Evolutionary conservation across 805 yeast genomes (phyloP).

Genomic region (Hanseniaspora valbyensis): DNA sequence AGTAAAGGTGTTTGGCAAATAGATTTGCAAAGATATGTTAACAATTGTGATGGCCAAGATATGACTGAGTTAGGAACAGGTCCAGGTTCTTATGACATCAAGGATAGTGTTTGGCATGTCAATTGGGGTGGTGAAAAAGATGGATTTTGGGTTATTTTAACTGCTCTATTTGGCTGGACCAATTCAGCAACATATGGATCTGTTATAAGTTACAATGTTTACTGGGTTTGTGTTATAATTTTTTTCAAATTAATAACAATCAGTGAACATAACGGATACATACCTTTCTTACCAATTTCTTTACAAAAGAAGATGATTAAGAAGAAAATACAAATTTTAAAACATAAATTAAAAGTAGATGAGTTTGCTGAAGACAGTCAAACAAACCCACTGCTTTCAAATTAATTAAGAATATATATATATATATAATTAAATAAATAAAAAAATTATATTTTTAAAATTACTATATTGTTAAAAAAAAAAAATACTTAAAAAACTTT

Average conservation of each 20-base stretch:
- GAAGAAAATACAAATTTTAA: conserved; percentile 29
- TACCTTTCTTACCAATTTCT: conserved; percentile 50
- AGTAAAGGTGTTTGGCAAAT: conserved; percentile 86
- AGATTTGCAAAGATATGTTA: conserved; percentile 67
- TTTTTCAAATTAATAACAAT: conserved; percentile 37
- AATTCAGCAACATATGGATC: conserved; percentile 88
- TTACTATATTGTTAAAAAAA: too few relatives aligned
- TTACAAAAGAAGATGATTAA: conserved; percentile 48
- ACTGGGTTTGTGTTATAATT: conserved; percentile 47
- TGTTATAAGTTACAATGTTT: conserved; percentile 56
- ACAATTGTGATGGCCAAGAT: conserved; percentile 67
- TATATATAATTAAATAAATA: too few relatives aligned
- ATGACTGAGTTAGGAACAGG: conserved; percentile 84
- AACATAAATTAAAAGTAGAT: conserved; percentile 9
- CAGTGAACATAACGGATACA: conserved; percentile 48
- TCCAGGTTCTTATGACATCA: conserved; percentile 81
- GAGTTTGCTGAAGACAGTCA: background rate
- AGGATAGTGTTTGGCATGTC: conserved; percentile 80
- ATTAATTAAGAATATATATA: background rate
- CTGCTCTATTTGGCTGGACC: conserved; percentile 89
- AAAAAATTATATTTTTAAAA: too few relatives aligned
- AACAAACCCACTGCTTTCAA: conserved; percentile 6
- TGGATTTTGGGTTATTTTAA: conserved; percentile 83
- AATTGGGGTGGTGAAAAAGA: conserved; percentile 89
- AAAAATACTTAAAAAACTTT: too few relatives aligned